Conservation (phyloP, 345 rosid species). For the Arabis alpina region DNA sequence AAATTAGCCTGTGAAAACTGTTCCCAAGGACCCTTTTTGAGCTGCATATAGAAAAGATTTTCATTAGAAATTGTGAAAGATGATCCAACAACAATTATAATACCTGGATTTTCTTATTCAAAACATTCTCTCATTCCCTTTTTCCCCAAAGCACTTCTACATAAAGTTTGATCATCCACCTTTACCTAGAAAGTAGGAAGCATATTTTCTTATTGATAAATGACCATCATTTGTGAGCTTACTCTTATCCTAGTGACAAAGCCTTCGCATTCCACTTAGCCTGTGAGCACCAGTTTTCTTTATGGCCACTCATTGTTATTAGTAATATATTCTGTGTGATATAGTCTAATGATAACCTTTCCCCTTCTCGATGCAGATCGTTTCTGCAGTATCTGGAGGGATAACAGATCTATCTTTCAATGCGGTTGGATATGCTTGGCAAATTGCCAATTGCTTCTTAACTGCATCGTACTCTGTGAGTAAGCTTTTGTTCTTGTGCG, state of each 20-base stretch:
- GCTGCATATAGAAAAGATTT: background rate
- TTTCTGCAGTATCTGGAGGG: slow-evolving; percentile 97
- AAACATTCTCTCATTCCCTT: background rate
- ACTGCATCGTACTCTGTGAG: slow-evolving; percentile 98
- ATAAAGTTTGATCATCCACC: background rate
- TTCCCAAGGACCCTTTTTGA: slow-evolving; percentile 1
- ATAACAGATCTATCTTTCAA: slow-evolving; percentile 90
- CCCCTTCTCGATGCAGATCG: slow-evolving; percentile 55
- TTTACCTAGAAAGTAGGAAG: background rate
- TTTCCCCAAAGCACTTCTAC: background rate
- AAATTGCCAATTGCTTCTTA: slow-evolving; percentile 81
- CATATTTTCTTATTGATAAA: background rate
- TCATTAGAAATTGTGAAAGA: background rate
- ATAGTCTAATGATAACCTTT: background rate
- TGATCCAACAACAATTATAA: background rate
- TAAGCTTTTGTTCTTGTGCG: slow-evolving; percentile 28
- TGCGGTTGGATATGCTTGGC: slow-evolving; percentile 95
- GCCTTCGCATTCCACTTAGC: background rate
- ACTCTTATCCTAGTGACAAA: slow-evolving; percentile 1
- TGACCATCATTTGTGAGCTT: slow-evolving; percentile 6
- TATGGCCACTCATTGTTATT: background rate
- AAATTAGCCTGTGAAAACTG: background rate
- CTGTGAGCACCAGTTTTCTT: too few species aligned
- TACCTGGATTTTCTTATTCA: background rate
- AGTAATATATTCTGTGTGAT: background rate